Percentiles rank a stretch among this genome's conserved stretches.
Conservation (phyloP, 2,329 filamentous ascomycete species). For the Apiospora kogelbergensis region DNA sequence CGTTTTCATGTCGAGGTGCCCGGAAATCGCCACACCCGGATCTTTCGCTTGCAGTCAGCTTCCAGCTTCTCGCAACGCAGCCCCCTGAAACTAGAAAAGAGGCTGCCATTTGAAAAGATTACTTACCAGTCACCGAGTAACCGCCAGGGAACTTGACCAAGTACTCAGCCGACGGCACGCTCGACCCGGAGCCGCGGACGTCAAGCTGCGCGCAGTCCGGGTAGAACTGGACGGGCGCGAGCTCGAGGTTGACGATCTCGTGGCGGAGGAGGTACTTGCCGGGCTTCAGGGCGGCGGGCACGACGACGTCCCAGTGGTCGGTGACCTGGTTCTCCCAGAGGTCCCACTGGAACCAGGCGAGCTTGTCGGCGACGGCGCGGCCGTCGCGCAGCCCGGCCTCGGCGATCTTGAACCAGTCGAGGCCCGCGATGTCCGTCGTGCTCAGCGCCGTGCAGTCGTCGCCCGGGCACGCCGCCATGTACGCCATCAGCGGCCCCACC, state of each 20-base stretch:
- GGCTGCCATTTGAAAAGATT: too few relatives aligned
- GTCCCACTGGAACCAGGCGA: constrained; percentile 42
- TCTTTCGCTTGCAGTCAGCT: background rate
- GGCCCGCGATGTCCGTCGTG: constrained; percentile 43
- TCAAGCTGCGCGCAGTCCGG: constrained; percentile 57
- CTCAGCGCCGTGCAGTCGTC: constrained; percentile 33
- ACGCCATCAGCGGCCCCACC: constrained; percentile 60
- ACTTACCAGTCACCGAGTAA: background rate
- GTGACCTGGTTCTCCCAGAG: constrained; percentile 27
- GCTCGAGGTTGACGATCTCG: constrained; percentile 56
- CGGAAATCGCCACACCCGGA: background rate
- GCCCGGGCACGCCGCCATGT: constrained; percentile 55
- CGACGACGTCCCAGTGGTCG: constrained; percentile 44
- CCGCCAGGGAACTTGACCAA: constrained; percentile 43
- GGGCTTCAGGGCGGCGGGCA: constrained; percentile 47
- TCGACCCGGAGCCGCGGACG: constrained; percentile 50
- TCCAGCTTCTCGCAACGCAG: background rate
- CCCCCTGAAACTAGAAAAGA: background rate
- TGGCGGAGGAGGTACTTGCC: constrained; percentile 58
- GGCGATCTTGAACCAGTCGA: constrained; percentile 61
- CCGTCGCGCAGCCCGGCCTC: constrained; percentile 49
- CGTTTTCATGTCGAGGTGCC: background rate
- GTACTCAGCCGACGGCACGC: constrained; percentile 38
- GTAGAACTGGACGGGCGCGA: constrained; percentile 38
- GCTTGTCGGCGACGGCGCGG: constrained; percentile 42